Conservation (phyloP, 352 stramenopile species). For the Globisporangium perplexum region DNA sequence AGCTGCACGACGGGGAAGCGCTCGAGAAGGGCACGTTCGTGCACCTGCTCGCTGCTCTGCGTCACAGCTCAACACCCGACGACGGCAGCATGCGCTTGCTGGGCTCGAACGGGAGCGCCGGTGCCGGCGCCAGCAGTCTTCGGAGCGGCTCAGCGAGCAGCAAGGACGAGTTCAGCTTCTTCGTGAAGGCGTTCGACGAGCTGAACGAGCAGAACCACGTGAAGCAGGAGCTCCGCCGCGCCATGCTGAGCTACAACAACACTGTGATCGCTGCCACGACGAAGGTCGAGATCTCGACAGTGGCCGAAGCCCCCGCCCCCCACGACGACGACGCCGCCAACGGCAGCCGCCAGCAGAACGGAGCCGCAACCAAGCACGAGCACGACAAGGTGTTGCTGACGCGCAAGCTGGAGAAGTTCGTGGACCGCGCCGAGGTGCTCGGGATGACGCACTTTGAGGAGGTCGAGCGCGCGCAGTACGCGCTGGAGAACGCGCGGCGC, state of each 20-base stretch:
- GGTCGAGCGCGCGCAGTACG: constrained; percentile 62
- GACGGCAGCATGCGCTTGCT: background rate
- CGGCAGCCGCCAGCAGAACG: background rate
- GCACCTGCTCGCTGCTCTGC: constrained; percentile 37
- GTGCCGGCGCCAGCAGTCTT: constrained; percentile 30
- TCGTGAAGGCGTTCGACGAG: constrained; percentile 65
- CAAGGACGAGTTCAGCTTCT: constrained; percentile 67
- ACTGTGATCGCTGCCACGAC: constrained; percentile 16
- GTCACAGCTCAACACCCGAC: constrained; percentile 23
- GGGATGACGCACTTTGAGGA: constrained; percentile 70
- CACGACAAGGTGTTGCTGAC: constrained; percentile 25
- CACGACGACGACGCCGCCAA: constrained; percentile 1
- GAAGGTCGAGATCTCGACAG: background rate
- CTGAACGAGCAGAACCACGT: constrained; percentile 48
- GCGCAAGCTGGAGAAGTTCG: constrained; percentile 45
- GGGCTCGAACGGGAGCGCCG: background rate
- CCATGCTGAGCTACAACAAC: constrained; percentile 34
- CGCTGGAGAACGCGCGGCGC: constrained; percentile 56
- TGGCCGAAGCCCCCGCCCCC: background rate
- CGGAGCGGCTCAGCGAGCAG: constrained; percentile 28
- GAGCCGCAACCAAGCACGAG: background rate
- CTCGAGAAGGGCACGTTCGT: constrained; percentile 47
- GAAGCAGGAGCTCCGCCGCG: constrained; percentile 35
- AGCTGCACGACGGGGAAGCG: constrained; percentile 37
- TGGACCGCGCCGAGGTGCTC: constrained; percentile 61